A percentile compares a stretch with the other conserved stretches of the same genome.
phyloP scores from a whole-genome alignment of 257 asterid genomes.

The Nicotiana paniculata region DNA sequence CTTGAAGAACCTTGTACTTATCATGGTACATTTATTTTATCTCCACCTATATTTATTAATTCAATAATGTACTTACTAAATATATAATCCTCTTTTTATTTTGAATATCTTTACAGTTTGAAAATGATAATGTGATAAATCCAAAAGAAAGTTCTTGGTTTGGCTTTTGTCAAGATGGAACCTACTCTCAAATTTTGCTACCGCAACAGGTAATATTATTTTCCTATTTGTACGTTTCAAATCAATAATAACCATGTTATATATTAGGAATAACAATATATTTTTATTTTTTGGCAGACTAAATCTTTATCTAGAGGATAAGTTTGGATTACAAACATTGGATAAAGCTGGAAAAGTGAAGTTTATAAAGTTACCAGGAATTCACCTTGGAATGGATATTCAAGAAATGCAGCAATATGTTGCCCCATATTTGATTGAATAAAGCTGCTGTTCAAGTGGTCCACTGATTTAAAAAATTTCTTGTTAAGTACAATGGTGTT shows the following conservation, averaged over 20 bases:
- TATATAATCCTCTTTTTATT: not conserved
- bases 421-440: constrained; percentile 17
- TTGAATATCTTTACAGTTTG: constrained; percentile 11
- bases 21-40: constrained; percentile 14
- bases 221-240: not conserved
- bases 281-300: not conserved
- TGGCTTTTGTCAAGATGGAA: constrained; percentile 27
- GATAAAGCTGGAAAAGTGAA: constrained; percentile 25
- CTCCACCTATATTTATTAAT: not conserved
- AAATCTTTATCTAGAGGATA: constrained; percentile 10
- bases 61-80: too few species aligned
- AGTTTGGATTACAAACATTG: constrained; percentile 19
- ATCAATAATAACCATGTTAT: not conserved
- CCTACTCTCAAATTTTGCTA: constrained; percentile 8
- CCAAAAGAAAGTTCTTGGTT: constrained; percentile 36
- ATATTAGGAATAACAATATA: not conserved
- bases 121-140: constrained; percentile 18
- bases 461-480: not conserved
- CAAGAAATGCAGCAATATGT: constrained; percentile 13
- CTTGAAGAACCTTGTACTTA: constrained; percentile 20
- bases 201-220: constrained; percentile 16
- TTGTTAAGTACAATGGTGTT: not conserved
- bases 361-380: constrained; percentile 16
- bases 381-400: constrained; percentile 13
- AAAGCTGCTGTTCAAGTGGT: not conserved